Conservation (phyloP, 441 rosid species). For the Bruguiera hainesii region DNA sequence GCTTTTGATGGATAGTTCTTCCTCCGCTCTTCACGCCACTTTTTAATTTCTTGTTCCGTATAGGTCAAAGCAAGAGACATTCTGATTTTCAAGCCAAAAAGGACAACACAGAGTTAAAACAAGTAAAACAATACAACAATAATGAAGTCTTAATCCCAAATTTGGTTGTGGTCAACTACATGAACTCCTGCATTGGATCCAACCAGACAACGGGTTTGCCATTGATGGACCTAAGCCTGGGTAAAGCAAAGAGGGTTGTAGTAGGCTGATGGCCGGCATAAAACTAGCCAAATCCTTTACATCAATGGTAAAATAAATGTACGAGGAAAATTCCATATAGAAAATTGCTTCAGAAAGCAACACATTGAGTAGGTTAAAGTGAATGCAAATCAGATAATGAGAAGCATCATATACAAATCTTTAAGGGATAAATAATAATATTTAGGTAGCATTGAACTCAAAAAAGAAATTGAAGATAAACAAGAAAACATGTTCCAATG, state of each 20-base stretch:
- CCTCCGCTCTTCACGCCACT: slow-evolving; percentile 79
- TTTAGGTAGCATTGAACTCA: too few relatives aligned
- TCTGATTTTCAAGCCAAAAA: slow-evolving; percentile 13
- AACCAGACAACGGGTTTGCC: too few relatives aligned
- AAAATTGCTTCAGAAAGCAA: background rate
- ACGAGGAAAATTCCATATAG: background rate
- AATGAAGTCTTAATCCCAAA: background rate
- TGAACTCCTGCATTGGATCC: too few relatives aligned
- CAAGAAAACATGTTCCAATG: background rate
- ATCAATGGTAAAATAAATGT: background rate
- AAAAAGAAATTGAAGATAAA: background rate
- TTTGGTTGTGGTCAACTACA: too few relatives aligned
- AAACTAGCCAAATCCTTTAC: slow-evolving; percentile 14
- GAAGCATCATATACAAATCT: background rate
- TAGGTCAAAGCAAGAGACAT: slow-evolving; percentile 46
- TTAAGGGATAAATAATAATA: too few relatives aligned
- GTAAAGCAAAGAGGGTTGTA: too few relatives aligned
- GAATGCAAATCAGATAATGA: background rate
- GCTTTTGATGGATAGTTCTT: slow-evolving; percentile 65
- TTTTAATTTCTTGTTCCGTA: slow-evolving; percentile 60
- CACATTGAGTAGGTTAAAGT: background rate
- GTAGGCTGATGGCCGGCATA: too few relatives aligned
- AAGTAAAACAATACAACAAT: background rate
- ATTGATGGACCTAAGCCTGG: too few relatives aligned
- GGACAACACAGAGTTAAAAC: background rate